phyloP scores from a whole-genome alignment of 106 monocot species.

The Dendrobium officinale region DNA sequence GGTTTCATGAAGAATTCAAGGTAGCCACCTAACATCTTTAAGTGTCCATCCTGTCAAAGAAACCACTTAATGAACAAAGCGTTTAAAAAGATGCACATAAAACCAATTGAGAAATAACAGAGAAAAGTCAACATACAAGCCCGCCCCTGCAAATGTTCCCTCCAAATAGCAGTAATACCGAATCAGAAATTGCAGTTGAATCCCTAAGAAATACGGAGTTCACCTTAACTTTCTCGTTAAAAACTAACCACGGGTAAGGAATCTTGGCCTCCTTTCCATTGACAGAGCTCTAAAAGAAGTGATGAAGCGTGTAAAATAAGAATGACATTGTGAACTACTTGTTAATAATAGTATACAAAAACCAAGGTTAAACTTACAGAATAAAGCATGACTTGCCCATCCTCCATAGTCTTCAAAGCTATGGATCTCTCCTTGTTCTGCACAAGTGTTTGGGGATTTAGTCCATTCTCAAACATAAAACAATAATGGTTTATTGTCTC shows the following conservation, averaged over 20 bases:
- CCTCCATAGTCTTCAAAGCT: conserved; percentile 97
- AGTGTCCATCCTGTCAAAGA: conserved; percentile 75
- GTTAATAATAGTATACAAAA: background rate
- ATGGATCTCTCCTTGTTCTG: conserved; percentile 98
- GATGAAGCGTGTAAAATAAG: background rate
- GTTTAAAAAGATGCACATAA: background rate
- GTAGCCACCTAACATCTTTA: conserved; percentile 98
- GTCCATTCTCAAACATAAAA: background rate
- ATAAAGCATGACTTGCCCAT: conserved; percentile 98
- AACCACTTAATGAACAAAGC: conserved; percentile 3
- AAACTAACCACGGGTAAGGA: conserved; percentile 96
- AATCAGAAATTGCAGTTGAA: conserved; percentile 90
- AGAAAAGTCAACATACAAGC: conserved; percentile 39
- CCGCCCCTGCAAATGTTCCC: conserved; percentile 71
- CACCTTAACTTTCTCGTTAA: conserved; percentile 99
- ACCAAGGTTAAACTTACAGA: conserved; percentile 46
- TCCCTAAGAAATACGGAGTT: conserved; percentile 95
- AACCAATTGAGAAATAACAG: background rate
- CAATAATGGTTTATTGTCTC: background rate
- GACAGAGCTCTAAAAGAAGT: conserved; percentile 73
- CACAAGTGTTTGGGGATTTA: background rate
- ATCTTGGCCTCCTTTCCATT: conserved; percentile 84
- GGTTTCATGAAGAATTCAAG: conserved; percentile 95
- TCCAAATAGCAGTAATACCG: conserved; percentile 82
- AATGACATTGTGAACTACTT: background rate